A percentile compares a stretch with the other conserved stretches of the same genome.
These are phyloP conservation scores for Alternaria brassicicola DNA, from an alignment of 2,329 filamentous ascomycete species.

Conservation along the genomic window DNA sequence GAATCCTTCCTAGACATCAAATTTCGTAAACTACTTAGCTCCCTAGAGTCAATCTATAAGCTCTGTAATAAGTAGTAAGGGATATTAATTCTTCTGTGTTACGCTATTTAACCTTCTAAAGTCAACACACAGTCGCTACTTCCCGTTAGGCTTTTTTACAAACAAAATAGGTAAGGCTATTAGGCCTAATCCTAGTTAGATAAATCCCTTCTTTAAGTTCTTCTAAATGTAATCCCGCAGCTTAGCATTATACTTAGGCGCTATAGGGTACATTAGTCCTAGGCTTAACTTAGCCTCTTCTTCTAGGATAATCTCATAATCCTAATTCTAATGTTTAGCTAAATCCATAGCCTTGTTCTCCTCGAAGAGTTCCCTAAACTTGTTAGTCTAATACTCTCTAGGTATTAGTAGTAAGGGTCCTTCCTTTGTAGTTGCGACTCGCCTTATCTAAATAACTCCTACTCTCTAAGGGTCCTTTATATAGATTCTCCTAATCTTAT, in stretches of 20 bases:
- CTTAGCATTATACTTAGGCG: background rate
- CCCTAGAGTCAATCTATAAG: background rate
- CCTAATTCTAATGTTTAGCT: background rate
- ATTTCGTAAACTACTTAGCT: background rate
- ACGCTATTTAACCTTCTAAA: background rate
- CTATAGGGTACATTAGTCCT: background rate
- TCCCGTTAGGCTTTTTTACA: too few species aligned
- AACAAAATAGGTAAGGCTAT: too few species aligned
- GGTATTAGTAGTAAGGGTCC: conserved; percentile 1
- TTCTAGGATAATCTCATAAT: background rate
- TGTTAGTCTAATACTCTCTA: background rate
- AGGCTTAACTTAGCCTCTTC: background rate
- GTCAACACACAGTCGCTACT: background rate
- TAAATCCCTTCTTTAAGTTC: too few species aligned
- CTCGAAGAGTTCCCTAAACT: too few species aligned
- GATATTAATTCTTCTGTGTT: background rate
- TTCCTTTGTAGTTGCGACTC: background rate
- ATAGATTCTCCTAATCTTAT: conserved; percentile 2
- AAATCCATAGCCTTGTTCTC: too few species aligned
- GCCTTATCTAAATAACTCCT: background rate
- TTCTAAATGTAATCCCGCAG: too few species aligned
- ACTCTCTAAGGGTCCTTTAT: background rate
- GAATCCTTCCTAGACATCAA: background rate
- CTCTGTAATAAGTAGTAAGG: background rate
- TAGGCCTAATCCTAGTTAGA: too few species aligned